Conservation (phyloP, 1,284 basidiomycete genomes). For the Ustilago sp. region DNA sequence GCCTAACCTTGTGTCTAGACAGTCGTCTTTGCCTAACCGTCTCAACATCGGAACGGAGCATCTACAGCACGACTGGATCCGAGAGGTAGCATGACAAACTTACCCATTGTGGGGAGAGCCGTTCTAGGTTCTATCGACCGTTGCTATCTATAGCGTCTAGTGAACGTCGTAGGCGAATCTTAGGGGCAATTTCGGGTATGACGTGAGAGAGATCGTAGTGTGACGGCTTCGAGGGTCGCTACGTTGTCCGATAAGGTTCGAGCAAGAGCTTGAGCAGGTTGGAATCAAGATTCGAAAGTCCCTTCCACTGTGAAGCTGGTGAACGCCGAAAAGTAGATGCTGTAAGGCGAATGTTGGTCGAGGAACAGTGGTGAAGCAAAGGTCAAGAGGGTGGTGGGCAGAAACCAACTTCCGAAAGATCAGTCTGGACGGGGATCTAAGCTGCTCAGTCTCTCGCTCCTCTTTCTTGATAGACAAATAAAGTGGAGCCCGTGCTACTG, state of each 20-base stretch:
- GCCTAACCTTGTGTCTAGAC: not conserved
- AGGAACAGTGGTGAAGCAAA: no score
- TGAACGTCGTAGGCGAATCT: no score
- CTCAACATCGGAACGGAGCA: not conserved
- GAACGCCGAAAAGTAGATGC: no score
- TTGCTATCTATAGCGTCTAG: no score
- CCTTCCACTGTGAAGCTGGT: not conserved
- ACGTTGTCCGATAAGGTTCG: not conserved
- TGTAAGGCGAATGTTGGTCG: no score
- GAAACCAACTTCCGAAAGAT: no score
- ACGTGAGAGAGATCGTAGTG: not conserved
- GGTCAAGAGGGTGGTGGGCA: no score
- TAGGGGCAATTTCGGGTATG: not conserved
- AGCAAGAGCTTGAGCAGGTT: not conserved
- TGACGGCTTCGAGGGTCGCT: not conserved
- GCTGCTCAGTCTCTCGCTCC: not conserved
- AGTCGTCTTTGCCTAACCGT: not conserved
- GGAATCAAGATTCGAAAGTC: not conserved
- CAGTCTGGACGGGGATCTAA: no score
- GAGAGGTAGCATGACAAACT: not conserved
- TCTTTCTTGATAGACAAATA: not conserved
- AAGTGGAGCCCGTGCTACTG: slow-evolving; percentile 1
- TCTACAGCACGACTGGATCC: not conserved
- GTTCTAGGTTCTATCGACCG: not conserved
- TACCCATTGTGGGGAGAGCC: not conserved